Evolutionary conservation across 495 filamentous ascomycete genomes (phyloP).

Genomic region (Aspergillus panamensis): DNA sequence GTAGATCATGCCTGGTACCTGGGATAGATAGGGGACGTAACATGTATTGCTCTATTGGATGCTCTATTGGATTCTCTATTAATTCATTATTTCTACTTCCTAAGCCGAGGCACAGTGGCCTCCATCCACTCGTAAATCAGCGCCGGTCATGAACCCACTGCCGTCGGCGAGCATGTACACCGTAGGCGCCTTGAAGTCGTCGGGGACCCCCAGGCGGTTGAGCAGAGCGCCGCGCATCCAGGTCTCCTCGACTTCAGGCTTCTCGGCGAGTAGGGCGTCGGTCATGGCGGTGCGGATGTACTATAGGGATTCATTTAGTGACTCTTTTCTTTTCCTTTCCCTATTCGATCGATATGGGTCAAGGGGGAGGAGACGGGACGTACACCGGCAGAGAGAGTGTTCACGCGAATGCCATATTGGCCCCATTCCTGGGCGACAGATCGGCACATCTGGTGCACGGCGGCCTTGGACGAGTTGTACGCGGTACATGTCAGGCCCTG

Average conservation of each 20-base stretch:
- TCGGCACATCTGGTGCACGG: conserved; percentile 60
- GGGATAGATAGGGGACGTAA: too few relatives aligned
- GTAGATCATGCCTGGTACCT: too few relatives aligned
- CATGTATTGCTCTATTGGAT: too few relatives aligned
- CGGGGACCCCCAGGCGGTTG: conserved; percentile 34
- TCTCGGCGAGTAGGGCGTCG: conserved; percentile 40
- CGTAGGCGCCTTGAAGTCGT: conserved; percentile 42
- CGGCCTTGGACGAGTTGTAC: conserved; percentile 67
- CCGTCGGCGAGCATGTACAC: conserved; percentile 45
- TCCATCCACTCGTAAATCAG: conserved; percentile 38
- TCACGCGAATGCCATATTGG: conserved; percentile 44
- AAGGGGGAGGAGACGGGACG: conserved; percentile 43
- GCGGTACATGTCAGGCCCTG: conserved; percentile 58
- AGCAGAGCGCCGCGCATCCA: conserved; percentile 38
- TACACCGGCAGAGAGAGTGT: conserved; percentile 49
- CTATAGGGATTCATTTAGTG: conserved; percentile 27
- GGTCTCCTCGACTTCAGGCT: conserved; percentile 54
- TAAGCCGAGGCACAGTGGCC: conserved; percentile 39
- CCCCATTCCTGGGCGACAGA: conserved; percentile 60
- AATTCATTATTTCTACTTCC: neutral
- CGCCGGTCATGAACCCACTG: conserved; percentile 41
- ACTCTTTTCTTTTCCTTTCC: too few relatives aligned
- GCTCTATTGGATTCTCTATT: too few relatives aligned
- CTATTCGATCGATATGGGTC: conserved; percentile 22
- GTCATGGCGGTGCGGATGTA: conserved; percentile 32